Evolutionary conservation across 2,329 filamentous ascomycete genomes (phyloP).

Genomic region (Cytospora schulzeri): DNA sequence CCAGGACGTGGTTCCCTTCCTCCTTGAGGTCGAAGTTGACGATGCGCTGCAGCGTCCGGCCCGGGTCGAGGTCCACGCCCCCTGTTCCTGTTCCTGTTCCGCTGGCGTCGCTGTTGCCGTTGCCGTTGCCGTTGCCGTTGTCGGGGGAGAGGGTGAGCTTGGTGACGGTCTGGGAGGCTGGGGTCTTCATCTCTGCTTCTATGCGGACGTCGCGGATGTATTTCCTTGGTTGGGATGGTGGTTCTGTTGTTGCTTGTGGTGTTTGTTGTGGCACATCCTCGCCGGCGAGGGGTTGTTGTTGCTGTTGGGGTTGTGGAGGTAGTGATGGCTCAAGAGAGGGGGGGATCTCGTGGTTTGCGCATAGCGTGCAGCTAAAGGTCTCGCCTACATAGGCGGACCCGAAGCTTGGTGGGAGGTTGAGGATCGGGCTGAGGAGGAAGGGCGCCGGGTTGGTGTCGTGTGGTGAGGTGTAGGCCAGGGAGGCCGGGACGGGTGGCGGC

Average conservation of each 20-base stretch:
- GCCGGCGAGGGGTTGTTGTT: background rate
- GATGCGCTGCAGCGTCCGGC: conserved; percentile 76
- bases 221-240: conserved; percentile 37
- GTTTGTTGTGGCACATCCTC: conserved; percentile 21
- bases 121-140: conserved; percentile 22
- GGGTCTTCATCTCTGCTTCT: conserved; percentile 93
- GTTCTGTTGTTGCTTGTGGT: conserved; percentile 12
- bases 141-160: conserved; percentile 62
- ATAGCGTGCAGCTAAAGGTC: conserved; percentile 90
- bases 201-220: conserved; percentile 77
- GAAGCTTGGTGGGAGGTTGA: conserved; percentile 88
- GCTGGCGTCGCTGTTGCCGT: conserved; percentile 30
- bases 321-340: conserved; percentile 26
- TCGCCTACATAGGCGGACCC: conserved; percentile 95
- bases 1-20: conserved; percentile 90
- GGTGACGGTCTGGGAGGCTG: conserved; percentile 59
- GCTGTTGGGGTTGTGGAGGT: conserved; percentile 18
- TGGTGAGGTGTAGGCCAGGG: conserved; percentile 66
- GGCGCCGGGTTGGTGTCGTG: conserved; percentile 52
- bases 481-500: conserved; percentile 60
- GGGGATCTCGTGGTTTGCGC: conserved; percentile 83
- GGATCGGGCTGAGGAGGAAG: conserved; percentile 62
- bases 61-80: conserved; percentile 57
- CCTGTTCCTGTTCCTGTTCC: too few species aligned
- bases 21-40: conserved; percentile 88